phyloP scores from a whole-genome alignment of 805 yeast species.

The Barnettozyma pratensis region DNA sequence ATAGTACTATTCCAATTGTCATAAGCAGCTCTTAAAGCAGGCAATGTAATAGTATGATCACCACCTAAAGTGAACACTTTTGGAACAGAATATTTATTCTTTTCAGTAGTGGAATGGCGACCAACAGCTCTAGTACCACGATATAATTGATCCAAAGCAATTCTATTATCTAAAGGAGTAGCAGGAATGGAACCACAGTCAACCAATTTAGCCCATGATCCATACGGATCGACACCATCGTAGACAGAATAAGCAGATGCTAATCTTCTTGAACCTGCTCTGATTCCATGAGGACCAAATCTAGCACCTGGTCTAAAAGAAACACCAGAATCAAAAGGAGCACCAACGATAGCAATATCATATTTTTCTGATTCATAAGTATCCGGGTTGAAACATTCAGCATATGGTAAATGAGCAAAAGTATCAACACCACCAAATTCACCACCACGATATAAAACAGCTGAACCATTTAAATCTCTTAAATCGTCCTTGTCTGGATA shows the following conservation, averaged over 20 bases:
- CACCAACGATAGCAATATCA: constrained; percentile 49
- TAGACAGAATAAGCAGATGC: constrained; percentile 39
- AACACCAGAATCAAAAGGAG: constrained; percentile 52
- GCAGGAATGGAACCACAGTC: constrained; percentile 64
- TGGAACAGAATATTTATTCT: constrained; percentile 27
- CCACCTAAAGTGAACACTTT: constrained; percentile 48
- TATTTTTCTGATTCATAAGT: constrained; percentile 31
- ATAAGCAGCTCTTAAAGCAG: constrained; percentile 42
- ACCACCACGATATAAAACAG: constrained; percentile 35
- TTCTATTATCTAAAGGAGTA: constrained; percentile 57
- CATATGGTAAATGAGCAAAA: constrained; percentile 44
- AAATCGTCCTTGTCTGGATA: constrained; percentile 35
- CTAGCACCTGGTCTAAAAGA: constrained; percentile 49
- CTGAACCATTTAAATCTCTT: constrained; percentile 35
- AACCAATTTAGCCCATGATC: constrained; percentile 41
- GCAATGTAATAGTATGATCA: constrained; percentile 48
- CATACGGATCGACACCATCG: constrained; percentile 56
- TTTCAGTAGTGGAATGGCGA: constrained; percentile 29
- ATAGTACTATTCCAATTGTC: constrained; percentile 38
- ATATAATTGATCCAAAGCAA: constrained; percentile 56
- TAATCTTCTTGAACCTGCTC: constrained; percentile 42
- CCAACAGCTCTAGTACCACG: constrained; percentile 43
- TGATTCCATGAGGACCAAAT: constrained; percentile 45
- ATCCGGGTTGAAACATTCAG: constrained; percentile 42
- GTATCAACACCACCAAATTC: constrained; percentile 51